Evolutionary conservation across 2,329 filamentous ascomycete genomes (phyloP), one percentile per base, ranked within the genome.

Genomic region (Talaromyces sp.): DNA sequence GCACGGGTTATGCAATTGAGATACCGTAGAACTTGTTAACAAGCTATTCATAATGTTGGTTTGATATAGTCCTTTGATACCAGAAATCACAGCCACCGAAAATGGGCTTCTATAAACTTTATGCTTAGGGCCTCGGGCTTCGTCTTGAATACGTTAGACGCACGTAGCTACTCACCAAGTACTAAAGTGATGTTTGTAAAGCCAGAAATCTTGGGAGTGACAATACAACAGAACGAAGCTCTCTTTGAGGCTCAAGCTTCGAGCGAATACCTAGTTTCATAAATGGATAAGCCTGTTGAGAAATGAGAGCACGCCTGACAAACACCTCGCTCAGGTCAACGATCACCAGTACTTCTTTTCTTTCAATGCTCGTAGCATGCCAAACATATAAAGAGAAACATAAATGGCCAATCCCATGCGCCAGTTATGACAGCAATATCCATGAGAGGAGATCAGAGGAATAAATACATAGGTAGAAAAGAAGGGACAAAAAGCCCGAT

Each of bases 371-470:
- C 12, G 9, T 25, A 48, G 33, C 61, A 28, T 46, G 23, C 46
- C 25, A 28, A 55, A 31, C 59, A 61, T 61, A 3, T 55, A 55
- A 61, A 31, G 44, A 31, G 9, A 14, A 31, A 35, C 39, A 61
- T 46, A 48, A 60, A 42, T 55, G 56, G 61, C 46, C 37, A 44
- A 44, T 37, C 40, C 44, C 56, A 50, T 59, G 61, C 37, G 56
- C 56, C 61, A 54, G 33, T 52, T 58, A 63, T 59, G 46, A 46
- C 23, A 23, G 18, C 61, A 59, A 54, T 18, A 59, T 48, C 42
- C 37, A 55, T 63, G 61, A 63, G 61, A 54, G 61, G 61, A 63
- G 61, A 63, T 63, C 58, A 60, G 55, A 59, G 56, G 48, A 59
- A 48, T 56, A 58, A 63, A 59, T 63, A 60, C 58, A 60, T 28